Percentiles rank a stretch among this genome's conserved stretches.
phyloP scores from a whole-genome alignment of 2,329 filamentous ascomycete species.

The Botryosphaeria dothidea region DNA sequence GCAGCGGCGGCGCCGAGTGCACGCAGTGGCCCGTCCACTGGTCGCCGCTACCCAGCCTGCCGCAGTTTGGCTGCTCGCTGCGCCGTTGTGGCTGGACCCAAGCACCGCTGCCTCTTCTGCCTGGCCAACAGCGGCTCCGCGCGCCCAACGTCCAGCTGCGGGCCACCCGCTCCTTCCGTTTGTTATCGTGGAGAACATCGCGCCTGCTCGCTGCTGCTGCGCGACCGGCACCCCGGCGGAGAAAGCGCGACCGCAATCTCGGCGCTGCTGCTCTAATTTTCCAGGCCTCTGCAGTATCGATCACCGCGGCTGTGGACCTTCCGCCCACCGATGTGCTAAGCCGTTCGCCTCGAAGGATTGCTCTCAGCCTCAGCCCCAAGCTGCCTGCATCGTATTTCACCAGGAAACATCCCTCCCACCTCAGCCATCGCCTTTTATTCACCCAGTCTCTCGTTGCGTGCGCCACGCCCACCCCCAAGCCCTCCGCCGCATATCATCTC shows the following conservation, averaged over 20 bases:
- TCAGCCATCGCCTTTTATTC: constrained; percentile 3
- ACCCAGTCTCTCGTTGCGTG: background rate
- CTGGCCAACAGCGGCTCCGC: constrained; percentile 11
- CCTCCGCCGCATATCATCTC: background rate
- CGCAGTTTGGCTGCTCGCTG: background rate
- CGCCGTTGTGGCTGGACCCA: constrained; percentile 16
- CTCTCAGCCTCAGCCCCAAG: constrained; percentile 17
- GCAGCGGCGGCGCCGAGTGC: background rate
- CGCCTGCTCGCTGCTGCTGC: background rate
- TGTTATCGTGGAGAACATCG: background rate
- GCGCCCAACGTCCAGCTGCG: background rate
- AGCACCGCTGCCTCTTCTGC: background rate
- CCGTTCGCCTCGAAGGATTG: constrained; percentile 10
- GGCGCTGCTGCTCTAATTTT: background rate
- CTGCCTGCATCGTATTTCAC: constrained; percentile 17
- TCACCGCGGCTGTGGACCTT: background rate
- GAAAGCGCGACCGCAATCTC: background rate
- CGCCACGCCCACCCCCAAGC: background rate
- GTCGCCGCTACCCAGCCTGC: background rate
- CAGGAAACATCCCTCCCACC: background rate
- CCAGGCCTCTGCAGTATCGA: background rate
- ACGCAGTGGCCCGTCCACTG: background rate
- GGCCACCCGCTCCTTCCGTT: constrained; percentile 4
- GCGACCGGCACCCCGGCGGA: background rate
- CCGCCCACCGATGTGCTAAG: constrained; percentile 9